Evolutionary conservation across 1,139 yeast species (phyloP).

Genomic region (Yamadazyma diospyri): DNA sequence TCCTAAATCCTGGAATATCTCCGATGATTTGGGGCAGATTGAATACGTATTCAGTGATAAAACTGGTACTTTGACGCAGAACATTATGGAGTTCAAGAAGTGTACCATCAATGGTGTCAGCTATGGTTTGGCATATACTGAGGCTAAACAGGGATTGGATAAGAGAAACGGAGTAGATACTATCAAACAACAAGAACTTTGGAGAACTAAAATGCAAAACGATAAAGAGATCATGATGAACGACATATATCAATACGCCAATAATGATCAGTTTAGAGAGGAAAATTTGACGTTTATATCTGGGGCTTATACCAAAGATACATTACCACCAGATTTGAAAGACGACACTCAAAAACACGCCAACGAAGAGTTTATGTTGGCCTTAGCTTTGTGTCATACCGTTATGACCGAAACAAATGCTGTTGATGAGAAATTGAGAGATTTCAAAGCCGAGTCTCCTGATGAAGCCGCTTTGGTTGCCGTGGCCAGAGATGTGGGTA

Average conservation of each 20-base stretch:
- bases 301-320: constrained; percentile 47
- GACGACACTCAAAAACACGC: constrained; percentile 61
- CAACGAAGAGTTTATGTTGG: constrained; percentile 77
- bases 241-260: constrained; percentile 42
- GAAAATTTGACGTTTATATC: constrained; percentile 77
- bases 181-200: constrained; percentile 60
- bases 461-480: constrained; percentile 96
- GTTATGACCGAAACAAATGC: constrained; percentile 72
- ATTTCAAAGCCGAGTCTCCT: constrained; percentile 93
- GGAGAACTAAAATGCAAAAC: constrained; percentile 55
- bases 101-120: constrained; percentile 84
- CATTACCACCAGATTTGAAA: constrained; percentile 20
- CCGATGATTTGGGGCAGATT: constrained; percentile 95
- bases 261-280: constrained; percentile 59
- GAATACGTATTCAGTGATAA: constrained; percentile 95
- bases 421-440: constrained; percentile 50
- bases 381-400: constrained; percentile 87
- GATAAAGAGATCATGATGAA: constrained; percentile 69
- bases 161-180: constrained; percentile 84
- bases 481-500: constrained; percentile 91
- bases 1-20: constrained; percentile 95
- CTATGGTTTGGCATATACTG: constrained; percentile 94
- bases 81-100: constrained; percentile 94
- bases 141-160: constrained; percentile 89
- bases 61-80: constrained; percentile 95